Conservation (phyloP, 108 stramenopile species). For the Craspedostauros australis region DNA sequence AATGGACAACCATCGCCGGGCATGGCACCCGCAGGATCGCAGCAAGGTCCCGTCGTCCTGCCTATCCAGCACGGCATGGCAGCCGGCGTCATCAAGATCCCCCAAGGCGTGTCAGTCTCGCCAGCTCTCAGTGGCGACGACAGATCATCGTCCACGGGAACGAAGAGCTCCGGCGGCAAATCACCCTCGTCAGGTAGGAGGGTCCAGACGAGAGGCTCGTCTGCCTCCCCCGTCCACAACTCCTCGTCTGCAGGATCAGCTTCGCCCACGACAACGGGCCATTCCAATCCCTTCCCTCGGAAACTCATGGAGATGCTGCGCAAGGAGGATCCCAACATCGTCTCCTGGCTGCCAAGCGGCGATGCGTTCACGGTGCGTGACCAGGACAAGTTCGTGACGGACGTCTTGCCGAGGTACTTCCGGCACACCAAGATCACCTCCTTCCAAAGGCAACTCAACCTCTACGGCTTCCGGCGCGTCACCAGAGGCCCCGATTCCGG, state of each 20-base stretch:
- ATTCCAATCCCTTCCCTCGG: constrained; percentile 86
- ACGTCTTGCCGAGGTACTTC: constrained; percentile 82
- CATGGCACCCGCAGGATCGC: constrained; percentile 2
- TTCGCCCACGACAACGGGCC: constrained; percentile 26
- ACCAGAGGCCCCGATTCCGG: constrained; percentile 88
- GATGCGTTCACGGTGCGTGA: constrained; percentile 86
- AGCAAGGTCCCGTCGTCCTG: constrained; percentile 26
- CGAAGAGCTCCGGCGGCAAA: constrained; percentile 6
- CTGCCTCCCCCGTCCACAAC: constrained; percentile 24
- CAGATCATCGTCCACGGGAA: constrained; percentile 1
- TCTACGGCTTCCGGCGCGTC: constrained; percentile 84
- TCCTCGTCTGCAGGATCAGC: constrained; percentile 29
- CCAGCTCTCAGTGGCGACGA: neutral
- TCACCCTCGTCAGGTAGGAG: constrained; percentile 5
- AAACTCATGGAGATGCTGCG: constrained; percentile 88
- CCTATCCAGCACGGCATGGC: constrained; percentile 33
- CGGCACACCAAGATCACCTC: constrained; percentile 88
- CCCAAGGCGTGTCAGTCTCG: constrained; percentile 11
- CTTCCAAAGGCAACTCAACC: constrained; percentile 87
- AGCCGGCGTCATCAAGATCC: constrained; percentile 39
- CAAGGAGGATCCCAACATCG: constrained; percentile 72
- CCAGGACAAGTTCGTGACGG: constrained; percentile 66
- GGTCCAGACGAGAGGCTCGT: constrained; percentile 8
- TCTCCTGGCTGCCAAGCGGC: constrained; percentile 80
- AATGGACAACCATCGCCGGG: constrained; percentile 1